phyloP scores from a whole-genome alignment of 139 green algal species.

The Desmodesmus armatus region DNA sequence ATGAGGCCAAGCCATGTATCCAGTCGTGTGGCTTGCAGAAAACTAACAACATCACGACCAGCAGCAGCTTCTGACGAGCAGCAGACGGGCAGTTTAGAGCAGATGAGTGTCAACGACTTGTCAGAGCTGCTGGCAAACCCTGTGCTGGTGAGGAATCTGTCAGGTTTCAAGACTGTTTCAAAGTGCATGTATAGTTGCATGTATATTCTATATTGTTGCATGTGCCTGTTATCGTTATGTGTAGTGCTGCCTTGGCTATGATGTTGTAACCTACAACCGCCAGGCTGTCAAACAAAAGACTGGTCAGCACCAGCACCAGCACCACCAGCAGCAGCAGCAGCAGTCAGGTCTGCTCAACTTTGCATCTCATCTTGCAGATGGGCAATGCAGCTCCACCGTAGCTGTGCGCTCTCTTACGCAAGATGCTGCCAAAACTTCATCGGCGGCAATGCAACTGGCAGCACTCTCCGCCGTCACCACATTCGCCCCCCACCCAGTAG shows the following conservation, averaged over 20 bases:
- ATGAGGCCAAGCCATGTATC: not conserved
- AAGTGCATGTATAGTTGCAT: not conserved
- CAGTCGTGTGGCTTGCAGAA: not conserved
- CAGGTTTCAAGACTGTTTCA: not conserved
- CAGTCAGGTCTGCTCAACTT: too few species aligned
- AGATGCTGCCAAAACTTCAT: too few species aligned
- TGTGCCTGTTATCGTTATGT: too few species aligned
- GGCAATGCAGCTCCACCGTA: too few species aligned
- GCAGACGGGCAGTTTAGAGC: conserved; percentile 39
- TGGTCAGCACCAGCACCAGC: not conserved
- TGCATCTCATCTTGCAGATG: too few species aligned
- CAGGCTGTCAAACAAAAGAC: too few species aligned
- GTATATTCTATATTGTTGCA: not conserved
- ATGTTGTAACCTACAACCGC: too few species aligned
- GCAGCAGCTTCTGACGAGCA: not conserved
- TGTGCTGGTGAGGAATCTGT: conserved; percentile 28
- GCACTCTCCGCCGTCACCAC: too few species aligned
- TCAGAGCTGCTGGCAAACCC: conserved; percentile 40
- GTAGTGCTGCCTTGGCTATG: too few species aligned
- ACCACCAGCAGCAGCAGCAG: conserved; percentile 10
- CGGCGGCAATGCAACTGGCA: too few species aligned
- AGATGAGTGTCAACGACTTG: conserved; percentile 39
- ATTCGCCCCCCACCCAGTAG: too few species aligned
- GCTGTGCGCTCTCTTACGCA: too few species aligned
- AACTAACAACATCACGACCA: not conserved